phyloP scores from a whole-genome alignment of 106 monocot genomes.

The Phalaenopsis equestris region DNA sequence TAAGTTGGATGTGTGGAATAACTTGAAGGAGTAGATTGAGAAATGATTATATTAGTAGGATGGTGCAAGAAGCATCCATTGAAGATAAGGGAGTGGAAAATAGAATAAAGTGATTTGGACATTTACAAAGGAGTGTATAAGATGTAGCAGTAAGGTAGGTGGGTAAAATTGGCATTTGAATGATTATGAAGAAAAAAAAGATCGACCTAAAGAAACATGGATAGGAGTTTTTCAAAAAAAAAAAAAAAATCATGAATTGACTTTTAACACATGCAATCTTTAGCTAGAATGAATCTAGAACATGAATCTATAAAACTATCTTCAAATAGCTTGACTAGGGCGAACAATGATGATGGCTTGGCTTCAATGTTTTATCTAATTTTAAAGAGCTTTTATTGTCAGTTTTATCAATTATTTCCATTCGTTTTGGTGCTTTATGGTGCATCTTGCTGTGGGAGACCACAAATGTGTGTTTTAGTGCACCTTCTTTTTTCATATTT shows the following conservation, averaged over 20 bases:
- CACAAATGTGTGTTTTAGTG: not conserved
- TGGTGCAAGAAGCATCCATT: too few species aligned
- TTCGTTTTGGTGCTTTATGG: not conserved
- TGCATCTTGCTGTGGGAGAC: not conserved
- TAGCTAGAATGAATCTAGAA: not conserved
- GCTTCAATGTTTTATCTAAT: not conserved
- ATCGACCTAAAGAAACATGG: not conserved
- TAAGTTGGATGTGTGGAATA: not conserved
- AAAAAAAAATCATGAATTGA: too few species aligned
- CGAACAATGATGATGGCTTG: not conserved
- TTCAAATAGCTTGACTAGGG: not conserved
- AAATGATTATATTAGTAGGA: not conserved
- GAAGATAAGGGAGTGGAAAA: not conserved
- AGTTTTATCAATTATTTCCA: not conserved
- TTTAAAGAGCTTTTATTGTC: not conserved
- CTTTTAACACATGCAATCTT: not conserved
- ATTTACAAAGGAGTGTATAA: not conserved
- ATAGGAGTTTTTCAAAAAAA: not conserved
- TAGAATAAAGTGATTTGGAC: not conserved
- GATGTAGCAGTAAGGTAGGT: not conserved
- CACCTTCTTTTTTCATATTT: not conserved
- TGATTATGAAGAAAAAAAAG: not conserved
- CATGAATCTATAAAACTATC: not conserved
- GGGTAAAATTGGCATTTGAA: not conserved
- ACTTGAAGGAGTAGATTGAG: not conserved